Evolutionary conservation across 1,284 basidiomycete genomes (phyloP).

Genomic region (Puccinia novopanici): DNA sequence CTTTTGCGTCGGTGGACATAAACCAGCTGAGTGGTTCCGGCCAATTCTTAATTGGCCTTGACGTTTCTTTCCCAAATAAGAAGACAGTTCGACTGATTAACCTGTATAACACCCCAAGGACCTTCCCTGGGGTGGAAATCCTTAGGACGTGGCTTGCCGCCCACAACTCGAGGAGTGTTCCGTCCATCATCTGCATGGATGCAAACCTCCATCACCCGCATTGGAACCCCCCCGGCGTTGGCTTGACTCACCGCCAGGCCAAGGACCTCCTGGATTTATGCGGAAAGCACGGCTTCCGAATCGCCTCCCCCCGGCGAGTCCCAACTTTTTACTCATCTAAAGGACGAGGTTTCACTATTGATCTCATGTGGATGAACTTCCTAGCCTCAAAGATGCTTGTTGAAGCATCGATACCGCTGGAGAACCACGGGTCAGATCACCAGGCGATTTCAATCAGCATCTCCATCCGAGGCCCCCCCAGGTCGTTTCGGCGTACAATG

Average conservation of each 20-base stretch:
- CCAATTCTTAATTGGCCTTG: background rate
- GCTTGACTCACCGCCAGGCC: background rate
- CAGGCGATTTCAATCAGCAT: background rate
- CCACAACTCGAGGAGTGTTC: too few relatives aligned
- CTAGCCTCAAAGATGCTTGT: background rate
- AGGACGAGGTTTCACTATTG: background rate
- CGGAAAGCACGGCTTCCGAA: background rate
- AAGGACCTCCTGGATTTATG: background rate
- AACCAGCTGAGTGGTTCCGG: background rate
- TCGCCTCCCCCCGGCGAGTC: background rate
- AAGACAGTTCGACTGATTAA: too few relatives aligned
- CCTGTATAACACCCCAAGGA: too few relatives aligned
- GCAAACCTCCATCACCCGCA: background rate
- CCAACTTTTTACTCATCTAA: conserved; percentile 2
- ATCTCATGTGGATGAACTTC: conserved; percentile 15
- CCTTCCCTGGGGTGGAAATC: too few relatives aligned
- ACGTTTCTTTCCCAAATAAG: too few relatives aligned
- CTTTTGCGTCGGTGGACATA: background rate
- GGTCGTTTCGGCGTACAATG: too few relatives aligned
- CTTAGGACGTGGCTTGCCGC: too few relatives aligned
- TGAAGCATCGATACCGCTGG: background rate
- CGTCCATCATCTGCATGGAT: background rate
- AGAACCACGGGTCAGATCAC: conserved; percentile 11
- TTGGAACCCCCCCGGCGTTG: background rate
- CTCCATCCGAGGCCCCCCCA: background rate